These are phyloP conservation scores for Ampelocalamus luodianensis DNA, from an alignment of 176 grass and related monocot genomes.

Conservation along the genomic window DNA sequence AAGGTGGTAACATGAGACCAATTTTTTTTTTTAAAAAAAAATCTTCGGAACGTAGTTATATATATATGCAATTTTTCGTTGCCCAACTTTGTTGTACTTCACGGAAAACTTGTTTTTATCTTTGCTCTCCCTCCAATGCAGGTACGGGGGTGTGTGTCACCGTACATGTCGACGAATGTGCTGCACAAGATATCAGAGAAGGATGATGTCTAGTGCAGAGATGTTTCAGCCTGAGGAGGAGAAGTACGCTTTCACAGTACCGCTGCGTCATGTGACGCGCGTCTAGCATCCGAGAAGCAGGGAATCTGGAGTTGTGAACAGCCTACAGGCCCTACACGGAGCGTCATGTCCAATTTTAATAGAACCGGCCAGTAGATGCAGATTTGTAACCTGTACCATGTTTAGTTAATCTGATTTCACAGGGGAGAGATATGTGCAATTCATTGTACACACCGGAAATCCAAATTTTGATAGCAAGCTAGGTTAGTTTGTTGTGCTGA, in stretches of 20 bases:
- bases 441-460: not conserved
- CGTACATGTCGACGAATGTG: slow-evolving; percentile 86
- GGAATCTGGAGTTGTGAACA: too few relatives aligned
- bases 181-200: slow-evolving; percentile 67
- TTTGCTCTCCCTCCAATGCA: slow-evolving; percentile 21
- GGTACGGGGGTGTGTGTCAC: slow-evolving; percentile 74
- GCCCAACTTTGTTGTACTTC: not conserved
- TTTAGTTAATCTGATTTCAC: too few relatives aligned
- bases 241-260: not conserved
- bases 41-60: too few relatives aligned
- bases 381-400: too few relatives aligned
- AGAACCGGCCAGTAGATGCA: not conserved
- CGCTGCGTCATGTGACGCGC: not conserved
- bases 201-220: not conserved
- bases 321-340: not conserved
- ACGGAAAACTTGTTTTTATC: not conserved
- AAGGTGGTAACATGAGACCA: too few relatives aligned
- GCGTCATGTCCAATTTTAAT: not conserved
- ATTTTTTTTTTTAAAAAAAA: too few relatives aligned
- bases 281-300: not conserved
- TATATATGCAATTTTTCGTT: not conserved
- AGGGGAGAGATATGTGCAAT: too few relatives aligned
- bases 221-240: not conserved
- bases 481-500: not conserved
- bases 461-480: not conserved